A percentile compares a stretch with the other conserved stretches of the same genome.
phyloP scores from a whole-genome alignment of 2,329 filamentous ascomycete genomes.

The Fusarium sarcochroum region DNA sequence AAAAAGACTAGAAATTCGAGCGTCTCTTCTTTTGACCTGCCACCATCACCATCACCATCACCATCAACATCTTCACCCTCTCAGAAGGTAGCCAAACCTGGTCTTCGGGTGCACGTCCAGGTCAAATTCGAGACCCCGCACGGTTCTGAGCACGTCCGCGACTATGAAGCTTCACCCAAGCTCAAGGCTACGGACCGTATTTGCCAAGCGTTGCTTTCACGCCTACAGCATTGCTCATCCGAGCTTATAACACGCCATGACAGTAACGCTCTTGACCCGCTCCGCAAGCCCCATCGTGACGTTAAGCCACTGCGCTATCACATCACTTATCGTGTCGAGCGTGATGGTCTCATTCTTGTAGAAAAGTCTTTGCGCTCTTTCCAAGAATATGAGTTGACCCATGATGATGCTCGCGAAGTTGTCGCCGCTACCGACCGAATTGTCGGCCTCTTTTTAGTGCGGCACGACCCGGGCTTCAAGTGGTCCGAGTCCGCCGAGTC shows the following conservation, averaged over 20 bases:
- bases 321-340: constrained; percentile 62
- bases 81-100: constrained; percentile 32
- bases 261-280: constrained; percentile 60
- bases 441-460: constrained; percentile 64
- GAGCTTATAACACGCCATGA: constrained; percentile 69
- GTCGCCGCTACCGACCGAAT: constrained; percentile 65
- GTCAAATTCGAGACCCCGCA: constrained; percentile 63
- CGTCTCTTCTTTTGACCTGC: constrained; percentile 25
- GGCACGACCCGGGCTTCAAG: constrained; percentile 64
- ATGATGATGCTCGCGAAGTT: constrained; percentile 61
- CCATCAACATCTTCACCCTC: constrained; percentile 21
- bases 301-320: constrained; percentile 64
- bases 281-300: constrained; percentile 51
- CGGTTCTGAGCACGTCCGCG: constrained; percentile 59
- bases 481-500: constrained; percentile 61
- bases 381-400: constrained; percentile 62
- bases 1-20: constrained; percentile 46
- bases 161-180: constrained; percentile 62
- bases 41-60: constrained; percentile 23
- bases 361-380: constrained; percentile 65
- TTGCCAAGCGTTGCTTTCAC: constrained; percentile 63
- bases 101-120: constrained; percentile 60
- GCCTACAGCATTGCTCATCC: constrained; percentile 65
- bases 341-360: constrained; percentile 58
- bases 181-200: constrained; percentile 62